Evolutionary conservation across 2,329 filamentous ascomycete genomes (phyloP), one percentile per base, ranked within the genome.

Genomic region (Colletotrichum falcatum): DNA sequence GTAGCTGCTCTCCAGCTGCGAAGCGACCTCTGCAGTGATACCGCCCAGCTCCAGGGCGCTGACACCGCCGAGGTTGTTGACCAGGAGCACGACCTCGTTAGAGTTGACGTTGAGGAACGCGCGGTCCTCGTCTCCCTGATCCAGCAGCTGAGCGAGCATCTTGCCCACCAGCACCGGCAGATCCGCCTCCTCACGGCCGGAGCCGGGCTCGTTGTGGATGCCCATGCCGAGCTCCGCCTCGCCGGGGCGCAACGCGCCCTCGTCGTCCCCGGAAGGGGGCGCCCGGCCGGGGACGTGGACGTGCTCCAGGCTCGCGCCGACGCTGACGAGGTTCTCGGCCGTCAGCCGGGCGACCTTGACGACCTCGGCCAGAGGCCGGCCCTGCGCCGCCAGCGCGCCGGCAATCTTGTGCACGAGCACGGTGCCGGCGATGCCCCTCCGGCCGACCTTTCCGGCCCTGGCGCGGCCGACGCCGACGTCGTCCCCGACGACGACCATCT

Each of bases 401-500:
- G 91, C 88, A 77, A 97, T 92, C 86, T 98, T 98, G 75, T 95
- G 88, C n/a, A 98, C 93, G 30, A 98, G 84, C 48, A 97, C 93
- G 7, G 94, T 97, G 39, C 95, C 95, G 3, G 94, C 95, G 79
- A 98, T 96, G 63, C 95, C 95, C 77, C 95, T 88, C 61, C 95
- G 85, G 1, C 95, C 95, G 20, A 98, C 95, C 79, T 98, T 98
- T n/a, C 95, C 95, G 14, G 92, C 91, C 78, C 91, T 91, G 62
- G 84, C 86, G 69, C 94, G 86, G 1, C 95, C 95, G 55, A 98
- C 95, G 53, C 95, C 94, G 3, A 95, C 94, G 80, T 98, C 95
- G 77, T 98, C 95, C 7, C 91, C 94, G 9, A 98, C 94, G 11
- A 97, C 92, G 12, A 97, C 90, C 92, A 98, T 97, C 79, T 97